Evolutionary conservation across 2,329 filamentous ascomycete genomes (phyloP).

Genomic region (Ophiostoma ips): DNA sequence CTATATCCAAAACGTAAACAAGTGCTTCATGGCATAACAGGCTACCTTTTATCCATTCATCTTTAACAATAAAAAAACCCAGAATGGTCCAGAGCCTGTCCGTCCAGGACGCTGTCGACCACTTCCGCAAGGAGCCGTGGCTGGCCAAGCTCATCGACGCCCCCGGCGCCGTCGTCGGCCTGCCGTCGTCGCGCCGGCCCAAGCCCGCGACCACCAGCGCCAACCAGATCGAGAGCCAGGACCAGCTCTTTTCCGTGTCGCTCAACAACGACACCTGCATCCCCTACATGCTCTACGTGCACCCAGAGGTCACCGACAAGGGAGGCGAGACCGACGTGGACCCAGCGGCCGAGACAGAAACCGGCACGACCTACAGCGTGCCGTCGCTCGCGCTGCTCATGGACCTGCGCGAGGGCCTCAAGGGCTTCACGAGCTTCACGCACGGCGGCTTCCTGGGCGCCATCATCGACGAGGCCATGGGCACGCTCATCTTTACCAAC

Average conservation of each 20-base stretch:
- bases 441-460: constrained; percentile 17
- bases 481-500: constrained; percentile 15
- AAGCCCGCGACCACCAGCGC: background rate
- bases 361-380: constrained; percentile 9
- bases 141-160: constrained; percentile 8
- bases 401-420: constrained; percentile 12
- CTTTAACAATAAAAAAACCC: too few relatives aligned
- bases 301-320: constrained; percentile 4
- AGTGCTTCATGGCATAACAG: too few relatives aligned
- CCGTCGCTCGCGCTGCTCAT: constrained; percentile 12
- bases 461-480: constrained; percentile 20
- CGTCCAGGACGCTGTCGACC: constrained; percentile 6
- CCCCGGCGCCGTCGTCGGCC: background rate
- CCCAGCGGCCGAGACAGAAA: constrained; percentile 2
- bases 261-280: constrained; percentile 12
- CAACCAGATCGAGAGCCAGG: constrained; percentile 4
- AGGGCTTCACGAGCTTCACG: constrained; percentile 16
- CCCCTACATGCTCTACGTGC: constrained; percentile 16
- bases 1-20: too few relatives aligned
- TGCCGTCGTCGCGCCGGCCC: background rate
- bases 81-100: constrained; percentile 3
- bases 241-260: constrained; percentile 5
- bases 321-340: too few relatives aligned
- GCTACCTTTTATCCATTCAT: too few relatives aligned
- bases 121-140: constrained; percentile 9